Conservation (phyloP, 2,329 filamentous ascomycete genomes). For the Periconia macrospinosa region DNA sequence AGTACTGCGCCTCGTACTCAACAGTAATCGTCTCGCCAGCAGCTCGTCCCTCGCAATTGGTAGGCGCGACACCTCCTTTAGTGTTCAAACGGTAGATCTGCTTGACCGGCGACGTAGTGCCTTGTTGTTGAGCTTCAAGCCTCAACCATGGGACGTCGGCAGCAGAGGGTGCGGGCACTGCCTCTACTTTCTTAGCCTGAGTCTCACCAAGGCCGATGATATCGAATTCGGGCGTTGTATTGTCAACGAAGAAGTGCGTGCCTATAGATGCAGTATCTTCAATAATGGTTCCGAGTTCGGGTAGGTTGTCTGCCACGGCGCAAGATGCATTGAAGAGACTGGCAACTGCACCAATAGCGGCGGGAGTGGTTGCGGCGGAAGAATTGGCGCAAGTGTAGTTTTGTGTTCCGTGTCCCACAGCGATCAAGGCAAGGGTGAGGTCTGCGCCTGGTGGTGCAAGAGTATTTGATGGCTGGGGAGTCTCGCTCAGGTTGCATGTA, state of each 20-base stretch:
- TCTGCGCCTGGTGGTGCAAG: conserved; percentile 26
- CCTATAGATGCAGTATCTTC: conserved; percentile 51
- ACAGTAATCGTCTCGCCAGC: conserved; percentile 62
- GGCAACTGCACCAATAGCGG: conserved; percentile 49
- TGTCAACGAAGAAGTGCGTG: conserved; percentile 77
- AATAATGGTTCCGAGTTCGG: conserved; percentile 23
- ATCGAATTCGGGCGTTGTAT: conserved; percentile 78
- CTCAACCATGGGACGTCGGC: conserved; percentile 77
- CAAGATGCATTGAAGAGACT: conserved; percentile 50
- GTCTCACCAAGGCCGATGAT: conserved; percentile 68
- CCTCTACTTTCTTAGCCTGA: conserved; percentile 65
- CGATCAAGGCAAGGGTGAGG: conserved; percentile 47
- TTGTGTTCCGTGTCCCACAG: conserved; percentile 53
- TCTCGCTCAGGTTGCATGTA: conserved; percentile 26
- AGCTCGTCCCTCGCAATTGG: conserved; percentile 62
- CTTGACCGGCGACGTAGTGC: conserved; percentile 53
- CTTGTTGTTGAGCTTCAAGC: conserved; percentile 53
- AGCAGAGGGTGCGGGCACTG: conserved; percentile 64
- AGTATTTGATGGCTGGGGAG: conserved; percentile 28
- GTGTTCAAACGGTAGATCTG: conserved; percentile 84
- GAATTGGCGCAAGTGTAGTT: conserved; percentile 52
- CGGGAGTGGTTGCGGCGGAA: conserved; percentile 32
- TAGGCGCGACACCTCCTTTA: conserved; percentile 74
- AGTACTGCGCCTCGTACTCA: conserved; percentile 83
- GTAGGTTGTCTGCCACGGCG: conserved; percentile 23